Percentiles rank a stretch among this genome's conserved stretches.
Evolutionary conservation across 2,329 filamentous ascomycete species (phyloP).

Genomic region (Davidsoniella eucalypti): DNA sequence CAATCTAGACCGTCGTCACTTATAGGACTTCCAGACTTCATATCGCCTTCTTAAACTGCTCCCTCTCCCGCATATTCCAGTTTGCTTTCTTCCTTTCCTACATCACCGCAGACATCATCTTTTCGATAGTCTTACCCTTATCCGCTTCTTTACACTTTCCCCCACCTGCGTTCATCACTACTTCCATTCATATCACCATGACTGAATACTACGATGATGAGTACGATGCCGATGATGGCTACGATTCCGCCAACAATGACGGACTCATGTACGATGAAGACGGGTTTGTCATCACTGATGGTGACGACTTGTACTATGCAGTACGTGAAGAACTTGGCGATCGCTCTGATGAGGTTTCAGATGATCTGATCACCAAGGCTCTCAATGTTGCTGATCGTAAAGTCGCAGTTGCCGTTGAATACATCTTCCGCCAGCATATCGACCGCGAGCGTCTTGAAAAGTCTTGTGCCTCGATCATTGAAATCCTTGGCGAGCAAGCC

Average conservation of each 20-base stretch:
- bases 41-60: background rate
- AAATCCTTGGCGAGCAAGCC: constrained; percentile 31
- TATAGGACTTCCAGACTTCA: background rate
- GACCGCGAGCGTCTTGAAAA: constrained; percentile 6
- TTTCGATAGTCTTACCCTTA: background rate
- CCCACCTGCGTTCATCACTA: background rate
- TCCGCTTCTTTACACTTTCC: background rate
- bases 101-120: background rate
- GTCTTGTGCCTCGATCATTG: constrained; percentile 1
- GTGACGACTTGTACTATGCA: background rate
- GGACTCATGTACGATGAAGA: constrained; percentile 16
- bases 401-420: background rate
- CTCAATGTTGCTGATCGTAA: background rate
- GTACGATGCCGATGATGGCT: constrained; percentile 24
- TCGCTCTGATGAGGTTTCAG: constrained; percentile 8
- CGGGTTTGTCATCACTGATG: constrained; percentile 1
- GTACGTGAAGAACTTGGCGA: constrained; percentile 7
- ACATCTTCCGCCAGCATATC: constrained; percentile 5
- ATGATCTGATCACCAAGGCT: constrained; percentile 5
- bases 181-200: constrained; percentile 4
- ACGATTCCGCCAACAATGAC: constrained; percentile 29
- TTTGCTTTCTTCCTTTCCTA: background rate
- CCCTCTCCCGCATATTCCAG: no score
- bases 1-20: background rate
- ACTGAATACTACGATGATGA: constrained; percentile 13